phyloP scores from a whole-genome alignment of 768 basidiomycete species.

The Tricholoma matsutake region DNA sequence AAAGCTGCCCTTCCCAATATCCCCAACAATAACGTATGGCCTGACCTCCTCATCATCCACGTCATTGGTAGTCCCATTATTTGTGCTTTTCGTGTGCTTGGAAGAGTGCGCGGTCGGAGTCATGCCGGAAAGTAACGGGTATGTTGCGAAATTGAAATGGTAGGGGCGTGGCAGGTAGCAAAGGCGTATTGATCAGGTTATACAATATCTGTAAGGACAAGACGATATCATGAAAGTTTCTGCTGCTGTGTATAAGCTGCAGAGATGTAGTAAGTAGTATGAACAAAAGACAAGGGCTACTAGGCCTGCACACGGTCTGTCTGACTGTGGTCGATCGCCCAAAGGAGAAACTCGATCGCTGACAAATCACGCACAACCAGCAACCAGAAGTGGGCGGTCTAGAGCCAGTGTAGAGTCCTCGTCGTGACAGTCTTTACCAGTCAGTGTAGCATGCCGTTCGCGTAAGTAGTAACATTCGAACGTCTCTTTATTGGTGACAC shows the following conservation, averaged over 20 bases:
- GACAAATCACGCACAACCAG: neutral
- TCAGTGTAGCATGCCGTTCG: too few species aligned
- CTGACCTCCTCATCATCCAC: conserved; percentile 66
- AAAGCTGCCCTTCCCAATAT: conserved; percentile 90
- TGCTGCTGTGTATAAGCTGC: neutral
- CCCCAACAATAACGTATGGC: conserved; percentile 73
- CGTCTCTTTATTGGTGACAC: too few species aligned
- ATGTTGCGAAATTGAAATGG: neutral
- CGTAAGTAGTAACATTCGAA: too few species aligned
- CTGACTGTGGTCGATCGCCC: neutral
- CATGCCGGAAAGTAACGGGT: conserved; percentile 6
- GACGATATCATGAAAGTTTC: neutral
- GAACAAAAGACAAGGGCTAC: neutral
- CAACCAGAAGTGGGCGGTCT: too few species aligned
- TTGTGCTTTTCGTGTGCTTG: conserved; percentile 4
- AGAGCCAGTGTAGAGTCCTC: too few species aligned
- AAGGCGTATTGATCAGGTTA: neutral
- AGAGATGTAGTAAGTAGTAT: neutral
- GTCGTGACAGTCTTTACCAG: too few species aligned
- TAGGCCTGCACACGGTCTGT: neutral
- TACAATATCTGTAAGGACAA: neutral
- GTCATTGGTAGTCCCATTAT: conserved; percentile 5
- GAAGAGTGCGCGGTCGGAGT: conserved; percentile 10
- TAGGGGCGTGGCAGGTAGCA: neutral
- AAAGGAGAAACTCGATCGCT: neutral